Evolutionary conservation across 2,329 filamentous ascomycete genomes (phyloP).

Genomic region (Talaromyces sp.): DNA sequence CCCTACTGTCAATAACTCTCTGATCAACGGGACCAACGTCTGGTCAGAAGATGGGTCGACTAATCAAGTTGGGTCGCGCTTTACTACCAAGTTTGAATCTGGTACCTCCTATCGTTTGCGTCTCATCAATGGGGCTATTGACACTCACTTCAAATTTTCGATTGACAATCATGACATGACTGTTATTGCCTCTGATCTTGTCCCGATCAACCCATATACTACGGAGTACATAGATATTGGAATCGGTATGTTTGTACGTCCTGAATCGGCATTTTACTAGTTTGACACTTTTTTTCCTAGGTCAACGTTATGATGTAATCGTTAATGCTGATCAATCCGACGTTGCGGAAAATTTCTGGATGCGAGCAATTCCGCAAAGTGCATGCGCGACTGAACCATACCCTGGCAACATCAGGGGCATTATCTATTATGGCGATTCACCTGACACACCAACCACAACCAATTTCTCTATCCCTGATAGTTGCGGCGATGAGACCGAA

Average conservation of each 20-base stretch:
- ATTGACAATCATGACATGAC: conserved; percentile 49
- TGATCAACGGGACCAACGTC: conserved; percentile 7
- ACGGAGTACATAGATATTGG: conserved; percentile 41
- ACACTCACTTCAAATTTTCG: conserved; percentile 31
- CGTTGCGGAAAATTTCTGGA: conserved; percentile 25
- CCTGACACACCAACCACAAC: conserved; percentile 17
- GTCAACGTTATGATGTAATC: conserved; percentile 38
- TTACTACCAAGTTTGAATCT: conserved; percentile 39
- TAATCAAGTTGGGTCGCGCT: conserved; percentile 28
- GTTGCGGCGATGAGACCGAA: not conserved
- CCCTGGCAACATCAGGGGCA: conserved; percentile 45
- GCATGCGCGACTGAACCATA: conserved; percentile 40
- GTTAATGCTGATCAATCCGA: conserved; percentile 23
- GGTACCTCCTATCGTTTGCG: conserved; percentile 37
- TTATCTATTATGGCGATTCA: conserved; percentile 39
- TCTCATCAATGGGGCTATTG: conserved; percentile 39
- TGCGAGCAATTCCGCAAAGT: conserved; percentile 43
- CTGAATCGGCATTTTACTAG: not conserved
- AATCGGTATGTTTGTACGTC: conserved; percentile 25
- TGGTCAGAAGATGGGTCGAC: not conserved
- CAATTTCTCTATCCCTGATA: conserved; percentile 5
- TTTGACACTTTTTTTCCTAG: conserved; percentile 9
- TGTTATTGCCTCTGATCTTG: conserved; percentile 52
- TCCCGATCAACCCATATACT: conserved; percentile 52
- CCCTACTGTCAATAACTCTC: not conserved